Conservation (phyloP, 176 grass and related monocot species). For the Urochloa ruziziensis region DNA sequence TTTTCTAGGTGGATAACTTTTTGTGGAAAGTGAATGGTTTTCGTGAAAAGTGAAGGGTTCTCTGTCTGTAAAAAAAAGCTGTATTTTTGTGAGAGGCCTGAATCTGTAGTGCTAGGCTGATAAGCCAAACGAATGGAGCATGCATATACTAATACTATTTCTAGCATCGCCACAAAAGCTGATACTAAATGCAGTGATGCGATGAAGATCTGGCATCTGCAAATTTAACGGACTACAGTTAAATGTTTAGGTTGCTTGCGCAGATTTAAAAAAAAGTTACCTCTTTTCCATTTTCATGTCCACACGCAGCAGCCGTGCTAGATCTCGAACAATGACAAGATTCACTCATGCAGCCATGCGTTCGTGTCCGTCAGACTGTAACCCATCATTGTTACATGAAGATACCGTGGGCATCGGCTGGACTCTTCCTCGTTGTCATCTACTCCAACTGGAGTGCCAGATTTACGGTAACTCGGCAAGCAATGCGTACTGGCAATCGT, state of each 20-base stretch:
- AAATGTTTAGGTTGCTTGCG: not conserved
- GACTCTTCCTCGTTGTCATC: conserved; percentile 6
- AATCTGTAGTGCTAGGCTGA: no score
- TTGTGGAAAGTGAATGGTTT: no score
- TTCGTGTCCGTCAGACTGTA: not conserved
- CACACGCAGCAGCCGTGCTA: not conserved
- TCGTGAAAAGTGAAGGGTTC: no score
- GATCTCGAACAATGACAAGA: not conserved
- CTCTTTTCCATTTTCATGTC: not conserved
- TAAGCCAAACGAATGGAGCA: no score
- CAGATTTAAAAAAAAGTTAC: not conserved
- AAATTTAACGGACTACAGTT: no score
- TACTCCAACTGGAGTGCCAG: not conserved
- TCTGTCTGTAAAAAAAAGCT: no score
- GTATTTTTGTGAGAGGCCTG: no score
- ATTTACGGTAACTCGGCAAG: not conserved
- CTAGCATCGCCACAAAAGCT: no score
- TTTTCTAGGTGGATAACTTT: no score
- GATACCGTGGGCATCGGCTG: not conserved
- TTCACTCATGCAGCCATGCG: not conserved
- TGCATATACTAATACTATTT: no score
- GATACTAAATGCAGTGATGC: no score
- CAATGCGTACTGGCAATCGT: not conserved
- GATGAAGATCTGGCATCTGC: no score
- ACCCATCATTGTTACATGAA: not conserved